Base-by-base conservation (phyloP, 192 early-diverging fungal species). In the Podila clonocystis region DNA sequence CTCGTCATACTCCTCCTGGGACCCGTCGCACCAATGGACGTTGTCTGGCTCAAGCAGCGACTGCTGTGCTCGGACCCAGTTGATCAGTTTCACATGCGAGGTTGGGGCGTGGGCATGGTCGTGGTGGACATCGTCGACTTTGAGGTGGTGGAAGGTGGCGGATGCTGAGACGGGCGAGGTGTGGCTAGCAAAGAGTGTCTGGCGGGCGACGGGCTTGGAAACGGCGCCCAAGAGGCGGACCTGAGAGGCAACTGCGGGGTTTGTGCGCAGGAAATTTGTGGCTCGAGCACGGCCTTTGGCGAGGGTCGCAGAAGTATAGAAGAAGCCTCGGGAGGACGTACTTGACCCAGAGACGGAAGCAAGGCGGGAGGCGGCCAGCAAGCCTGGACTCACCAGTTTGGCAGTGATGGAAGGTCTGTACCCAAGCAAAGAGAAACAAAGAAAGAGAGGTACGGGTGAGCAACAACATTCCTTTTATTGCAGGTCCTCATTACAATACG, bases 1-100 rank as follows among this genome's bases (percentile, higher is more conserved):
- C 22, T 31, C 30, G 6, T 72, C 67, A n/a, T 73, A 68, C 28
- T 80, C 77, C 50, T 68, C 70, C 30, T 80, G 36, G 5, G 77
- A 69, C 1, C 77, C 77, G 68, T 80, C 77, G 26, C 77, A 80
- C 77, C 77, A 80, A 33, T 80, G 77, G 19, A 80, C 71, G 38
- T 73, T 50, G 41, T 80, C 77, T 20, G 77, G 77, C 41, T 80
- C 77, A 0, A 80, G 67, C 19, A 80, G 26, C 9, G 63, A 9
- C 34, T 73, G 70, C 49, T 80, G 77, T 4, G 66, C 77, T 49
- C 62, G 77, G 50, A 80, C 71, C 77, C 77, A 80, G n/a, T 55
- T 24, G 41, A 69, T 7, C 6, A 80, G 70, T 20, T 69, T 80
- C 13, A 31, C 24, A 33, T 80, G 77, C 1, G 24, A 20, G n/a